Percentiles rank a stretch among this genome's conserved stretches.
These are phyloP conservation scores for Salix purpurea DNA, from an alignment of 345 rosid genomes.

Conservation along the genomic window DNA sequence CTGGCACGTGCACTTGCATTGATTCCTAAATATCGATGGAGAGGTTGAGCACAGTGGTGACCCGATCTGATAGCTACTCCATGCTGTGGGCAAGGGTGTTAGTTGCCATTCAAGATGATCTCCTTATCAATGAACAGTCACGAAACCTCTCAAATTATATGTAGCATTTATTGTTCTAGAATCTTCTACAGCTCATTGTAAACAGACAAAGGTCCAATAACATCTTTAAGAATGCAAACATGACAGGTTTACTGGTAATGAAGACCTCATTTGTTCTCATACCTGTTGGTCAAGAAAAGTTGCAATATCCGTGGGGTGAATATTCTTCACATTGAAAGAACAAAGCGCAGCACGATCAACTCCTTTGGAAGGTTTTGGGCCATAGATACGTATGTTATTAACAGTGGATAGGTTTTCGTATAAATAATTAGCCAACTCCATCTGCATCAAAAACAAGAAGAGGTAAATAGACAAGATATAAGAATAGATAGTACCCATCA, in stretches of 20 bases:
- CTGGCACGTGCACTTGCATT: constrained; percentile 90
- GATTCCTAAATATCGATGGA: constrained; percentile 75
- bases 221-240: background rate
- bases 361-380: constrained; percentile 71
- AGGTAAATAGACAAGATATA: background rate
- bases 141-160: background rate
- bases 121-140: background rate
- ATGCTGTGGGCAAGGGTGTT: constrained; percentile 51
- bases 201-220: background rate
- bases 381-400: constrained; percentile 65
- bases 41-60: constrained; percentile 96
- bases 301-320: constrained; percentile 91
- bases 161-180: background rate
- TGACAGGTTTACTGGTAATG: background rate
- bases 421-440: constrained; percentile 60
- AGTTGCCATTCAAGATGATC: constrained; percentile 2
- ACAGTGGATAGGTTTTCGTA: constrained; percentile 62
- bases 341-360: constrained; percentile 67
- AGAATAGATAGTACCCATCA: too few relatives aligned
- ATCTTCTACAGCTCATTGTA: background rate
- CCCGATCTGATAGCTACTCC: constrained; percentile 97
- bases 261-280: background rate
- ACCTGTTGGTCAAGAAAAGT: constrained; percentile 95
- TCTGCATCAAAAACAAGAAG: constrained; percentile 31
- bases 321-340: constrained; percentile 75